Base-by-base conservation (phyloP, 176 grass and related monocot genomes). In the Oryza punctata region DNA sequence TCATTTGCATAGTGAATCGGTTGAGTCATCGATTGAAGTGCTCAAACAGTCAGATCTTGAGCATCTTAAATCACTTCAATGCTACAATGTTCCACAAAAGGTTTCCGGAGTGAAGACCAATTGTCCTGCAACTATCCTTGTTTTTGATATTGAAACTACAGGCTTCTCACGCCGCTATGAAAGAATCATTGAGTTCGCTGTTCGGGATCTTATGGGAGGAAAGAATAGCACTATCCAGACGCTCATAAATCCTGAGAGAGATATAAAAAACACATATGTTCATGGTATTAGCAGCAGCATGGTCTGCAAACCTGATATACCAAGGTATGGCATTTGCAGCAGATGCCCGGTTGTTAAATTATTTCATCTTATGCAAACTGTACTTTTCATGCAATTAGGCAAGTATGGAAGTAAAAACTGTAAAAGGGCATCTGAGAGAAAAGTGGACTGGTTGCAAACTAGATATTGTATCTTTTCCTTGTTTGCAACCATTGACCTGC, bases 61-160 rank as follows among this genome's bases (percentile, higher is more conserved):
- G 67, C 85, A 86, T 24, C 66, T 90, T 71, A 94, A 95, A 85
- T 80, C 93, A 65, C 76, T 98, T 67, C 89, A 91, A 41, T 92
- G 81, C 83, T 93, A 88, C 37, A 28, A 91, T 74, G 50, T 66
- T 50, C 52, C 79, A 80, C 73, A 91, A 78, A 80, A 84, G 27
- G 49, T 73, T 88, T 85, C 85, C 83, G 78, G 76, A 30, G 69
- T 63, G 49, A 91, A 85, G 85, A 91, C 87, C 1, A 67, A 93
- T 35, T 67, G 87, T 59, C 85, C 91, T 84, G 93, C 87, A 81
- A 94, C 91, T 66, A 91, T 98, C 80, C 78, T 98, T 59, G 96
- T 98, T 69, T 88, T 98, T 80, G 89, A 98, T 87, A 90, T 94
- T 84, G 96, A 94, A 73, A 96, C 96, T 64, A 92, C 91, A 66